Evolutionary conservation across 225 moss, liverwort and hornwort genomes (phyloP), one percentile per base, ranked within the genome.

Genomic region (Bryoerythrophyllum caledonicum): DNA sequence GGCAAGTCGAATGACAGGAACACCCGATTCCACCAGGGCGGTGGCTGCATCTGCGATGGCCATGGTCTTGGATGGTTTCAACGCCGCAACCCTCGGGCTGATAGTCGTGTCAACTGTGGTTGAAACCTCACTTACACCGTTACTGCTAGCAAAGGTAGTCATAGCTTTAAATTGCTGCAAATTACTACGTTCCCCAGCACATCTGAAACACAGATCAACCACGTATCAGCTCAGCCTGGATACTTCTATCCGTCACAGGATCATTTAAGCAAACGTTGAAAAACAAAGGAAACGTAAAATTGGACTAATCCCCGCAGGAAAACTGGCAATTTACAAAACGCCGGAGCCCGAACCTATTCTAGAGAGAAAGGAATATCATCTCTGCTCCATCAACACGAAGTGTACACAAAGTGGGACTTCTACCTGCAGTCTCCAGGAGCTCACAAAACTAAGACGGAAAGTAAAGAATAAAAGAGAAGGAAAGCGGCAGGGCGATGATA

Each of bases 41-140:
- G 93, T 91, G 58, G 99, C 99, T 68, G 91, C 90, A 82, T 99
- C 99, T 70, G 92, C 88, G 52, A 95, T 91, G 44, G 77, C 91
- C 99, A 99, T 99, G 34, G 99, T 99, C 72, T 99, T 99, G 28
- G 99, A 99, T 56, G 95, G 91, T 82, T 99, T 95, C 72, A 99
- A 44, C 12, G 95, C 85, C 34, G 93, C 89, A 38, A 99, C 99
- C 81, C 93, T 82, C 9, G 99, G 99, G 76, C 91, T 93, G 32
- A 95, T 82, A 46, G 86, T 82, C 10, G 82, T 84, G 78, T 99
- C 95, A 58, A 91, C 73, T 63, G 86, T 61, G 59, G 53, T 66
- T 75, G 84, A 40, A 68, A 74, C 78, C 16, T 78, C 83, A 66
- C 73, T 73, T 17, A 68, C 53, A 43, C 91, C 81, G 56, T 83